Percentiles rank a stretch among this genome's conserved stretches.
Evolutionary conservation across 148 eudicot species (phyloP).

Genomic region (Cornus controversa): DNA sequence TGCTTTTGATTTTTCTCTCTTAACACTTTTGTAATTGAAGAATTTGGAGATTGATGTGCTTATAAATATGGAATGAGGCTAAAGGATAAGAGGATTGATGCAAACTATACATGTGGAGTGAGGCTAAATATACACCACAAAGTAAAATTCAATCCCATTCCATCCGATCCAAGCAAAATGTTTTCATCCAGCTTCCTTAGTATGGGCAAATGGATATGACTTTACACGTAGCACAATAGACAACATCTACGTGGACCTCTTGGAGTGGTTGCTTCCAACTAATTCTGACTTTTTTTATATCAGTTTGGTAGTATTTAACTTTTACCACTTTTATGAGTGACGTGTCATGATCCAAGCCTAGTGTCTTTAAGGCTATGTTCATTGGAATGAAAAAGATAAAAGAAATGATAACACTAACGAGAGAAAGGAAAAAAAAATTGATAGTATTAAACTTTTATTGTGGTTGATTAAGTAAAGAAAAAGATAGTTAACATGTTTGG

Average conservation of each 20-base stretch:
- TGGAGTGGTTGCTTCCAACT: neutral
- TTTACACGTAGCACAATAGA: slow-evolving; percentile 11
- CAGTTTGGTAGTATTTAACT: neutral
- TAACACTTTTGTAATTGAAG: neutral
- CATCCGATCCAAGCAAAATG: slow-evolving; percentile 17
- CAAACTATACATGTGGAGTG: slow-evolving; percentile 11
- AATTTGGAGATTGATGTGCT: neutral
- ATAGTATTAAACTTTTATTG: too few species aligned
- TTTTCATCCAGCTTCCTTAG: slow-evolving; percentile 1
- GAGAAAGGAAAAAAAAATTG: too few species aligned
- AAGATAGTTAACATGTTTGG: too few species aligned
- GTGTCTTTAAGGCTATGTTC: neutral
- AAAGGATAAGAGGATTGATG: slow-evolving; percentile 5
- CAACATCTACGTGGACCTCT: neutral
- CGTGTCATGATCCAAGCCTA: slow-evolving; percentile 32
- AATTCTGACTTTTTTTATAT: neutral
- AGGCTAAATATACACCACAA: slow-evolving; percentile 37
- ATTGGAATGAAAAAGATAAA: too few species aligned
- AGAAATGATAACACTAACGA: too few species aligned
- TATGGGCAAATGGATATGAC: slow-evolving; percentile 30
- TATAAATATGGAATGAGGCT: neutral
- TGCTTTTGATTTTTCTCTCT: slow-evolving; percentile 16
- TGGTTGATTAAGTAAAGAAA: too few species aligned
- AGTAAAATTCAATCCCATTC: slow-evolving; percentile 8
- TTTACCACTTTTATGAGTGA: slow-evolving; percentile 7